Evolutionary conservation across 1,284 basidiomycete species (phyloP), one percentile per base, ranked within the genome.

Genomic region (Fistulinella cinereoalba): DNA sequence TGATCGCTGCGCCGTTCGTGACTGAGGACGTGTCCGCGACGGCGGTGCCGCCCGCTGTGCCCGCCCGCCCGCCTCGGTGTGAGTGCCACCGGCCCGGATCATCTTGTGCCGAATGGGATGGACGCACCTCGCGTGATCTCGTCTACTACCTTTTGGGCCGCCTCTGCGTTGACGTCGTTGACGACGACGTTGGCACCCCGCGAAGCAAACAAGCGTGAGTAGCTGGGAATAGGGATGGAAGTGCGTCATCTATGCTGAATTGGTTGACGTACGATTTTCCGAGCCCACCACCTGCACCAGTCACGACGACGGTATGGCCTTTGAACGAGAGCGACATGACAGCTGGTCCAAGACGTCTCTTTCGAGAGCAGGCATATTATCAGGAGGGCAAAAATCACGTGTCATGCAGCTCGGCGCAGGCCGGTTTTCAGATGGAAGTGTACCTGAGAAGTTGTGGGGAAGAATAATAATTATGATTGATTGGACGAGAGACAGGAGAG

Each of bases 111-210:
- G n/a, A n/a, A n/a, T n/a, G n/a, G n/a, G n/a, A n/a, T n/a, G n/a
- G 87, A 65, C 80, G 52, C 55, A 91, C 94, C 88, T 62, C 81
- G 78, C 41, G 72, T 78, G 65, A 99, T 97, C 70, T 97, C 85
- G 56, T 92, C 85, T 8, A 97, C 95, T 24, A 97, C 93, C 57
- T 87, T 88, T 68, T 97, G 90, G 4, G 96, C 96, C 18, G 92
- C 89, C 53, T 85, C 83, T 45, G 76, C 77, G 61, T 88, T 93
- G 65, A 98, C 90, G 70, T 99, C 97, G 64, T 97, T 97, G 36
- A 98, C 90, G 53, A 99, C 90, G 50, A 99, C 83, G 60, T 92
- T 94, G 15, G 94, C 93, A 11, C 96, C 96, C 46, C 92, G 80
- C 11, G 88, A 81, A 25, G 93, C 95, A 67, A 93, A 97, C 57